Percentiles rank a stretch among this genome's conserved stretches.
Evolutionary conservation across 805 yeast species (phyloP).

Genomic region (Candida maltosa): DNA sequence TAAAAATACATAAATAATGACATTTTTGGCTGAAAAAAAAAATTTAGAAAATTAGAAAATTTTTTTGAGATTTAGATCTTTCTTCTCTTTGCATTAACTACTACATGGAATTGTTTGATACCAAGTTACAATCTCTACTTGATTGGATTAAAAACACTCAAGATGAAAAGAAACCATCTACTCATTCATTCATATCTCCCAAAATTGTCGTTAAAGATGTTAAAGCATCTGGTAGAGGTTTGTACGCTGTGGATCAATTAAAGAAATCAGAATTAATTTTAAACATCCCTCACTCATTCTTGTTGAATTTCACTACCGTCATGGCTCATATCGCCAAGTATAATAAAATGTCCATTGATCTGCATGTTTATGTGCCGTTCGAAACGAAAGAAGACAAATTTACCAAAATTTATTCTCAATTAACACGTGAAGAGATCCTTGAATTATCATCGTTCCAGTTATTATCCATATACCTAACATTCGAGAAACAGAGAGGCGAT

Average conservation of each 20-base stretch:
- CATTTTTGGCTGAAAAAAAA: not conserved
- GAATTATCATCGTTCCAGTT: conserved; percentile 59
- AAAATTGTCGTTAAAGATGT: conserved; percentile 42
- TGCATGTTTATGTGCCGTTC: conserved; percentile 12
- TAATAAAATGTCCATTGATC: conserved; percentile 21
- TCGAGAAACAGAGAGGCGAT: conserved; percentile 38
- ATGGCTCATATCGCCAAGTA: conserved; percentile 40
- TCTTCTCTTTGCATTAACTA: not conserved
- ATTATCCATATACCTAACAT: conserved; percentile 44
- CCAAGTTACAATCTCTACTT: conserved; percentile 15
- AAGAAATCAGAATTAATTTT: conserved; percentile 43
- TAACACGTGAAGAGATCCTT: conserved; percentile 32
- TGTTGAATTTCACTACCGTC: conserved; percentile 57
- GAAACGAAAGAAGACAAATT: conserved; percentile 20
- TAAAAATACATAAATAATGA: not conserved
- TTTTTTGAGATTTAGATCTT: not conserved
- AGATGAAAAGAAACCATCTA: conserved; percentile 19
- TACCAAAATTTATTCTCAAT: conserved; percentile 26
- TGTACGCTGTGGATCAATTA: conserved; percentile 43
- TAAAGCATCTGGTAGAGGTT: conserved; percentile 55
- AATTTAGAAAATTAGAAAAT: not conserved
- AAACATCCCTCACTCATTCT: conserved; percentile 53
- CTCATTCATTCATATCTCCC: conserved; percentile 31
- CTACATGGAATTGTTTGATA: conserved; percentile 10
- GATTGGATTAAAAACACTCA: conserved; percentile 27